These are phyloP conservation scores for Fusarium transvaalense DNA, from an alignment of 2,329 filamentous ascomycete genomes.

Conservation along the genomic window DNA sequence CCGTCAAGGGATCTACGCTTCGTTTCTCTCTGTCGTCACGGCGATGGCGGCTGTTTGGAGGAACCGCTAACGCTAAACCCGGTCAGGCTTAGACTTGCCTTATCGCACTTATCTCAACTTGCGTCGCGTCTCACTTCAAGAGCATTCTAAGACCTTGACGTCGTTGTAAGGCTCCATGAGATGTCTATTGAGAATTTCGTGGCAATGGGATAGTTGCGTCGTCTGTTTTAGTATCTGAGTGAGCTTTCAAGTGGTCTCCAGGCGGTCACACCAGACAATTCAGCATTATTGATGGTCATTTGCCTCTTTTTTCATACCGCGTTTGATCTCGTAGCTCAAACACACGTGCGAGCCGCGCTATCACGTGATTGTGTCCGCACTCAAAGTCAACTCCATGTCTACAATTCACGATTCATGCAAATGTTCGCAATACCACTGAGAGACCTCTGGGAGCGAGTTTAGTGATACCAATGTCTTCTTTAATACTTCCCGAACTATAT, in stretches of 20 bases:
- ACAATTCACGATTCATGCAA: conserved; percentile 4
- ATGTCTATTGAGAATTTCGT: not conserved
- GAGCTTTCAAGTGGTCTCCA: not conserved
- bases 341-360: conserved; percentile 25
- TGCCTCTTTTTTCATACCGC: conserved; percentile 10
- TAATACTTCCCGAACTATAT: conserved; percentile 11
- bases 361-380: conserved; percentile 39
- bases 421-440: conserved; percentile 16
- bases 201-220: not conserved
- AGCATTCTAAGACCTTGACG: conserved; percentile 21
- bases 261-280: not conserved
- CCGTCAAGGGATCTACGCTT: conserved; percentile 33
- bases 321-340: conserved; percentile 1
- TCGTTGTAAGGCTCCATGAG: conserved; percentile 10
- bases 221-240: not conserved
- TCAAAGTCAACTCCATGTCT: conserved; percentile 22
- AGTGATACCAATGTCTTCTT: not conserved
- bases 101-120: conserved; percentile 17
- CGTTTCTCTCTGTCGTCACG: conserved; percentile 49
- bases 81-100: not conserved
- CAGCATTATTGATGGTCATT: conserved; percentile 14
- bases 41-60: conserved; percentile 48
- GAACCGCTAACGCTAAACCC: conserved; percentile 14
- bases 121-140: conserved; percentile 45
- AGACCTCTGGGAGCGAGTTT: not conserved